These are phyloP conservation scores for Serpula lacrymans DNA, from an alignment of 768 basidiomycete genomes.

Conservation along the genomic window DNA sequence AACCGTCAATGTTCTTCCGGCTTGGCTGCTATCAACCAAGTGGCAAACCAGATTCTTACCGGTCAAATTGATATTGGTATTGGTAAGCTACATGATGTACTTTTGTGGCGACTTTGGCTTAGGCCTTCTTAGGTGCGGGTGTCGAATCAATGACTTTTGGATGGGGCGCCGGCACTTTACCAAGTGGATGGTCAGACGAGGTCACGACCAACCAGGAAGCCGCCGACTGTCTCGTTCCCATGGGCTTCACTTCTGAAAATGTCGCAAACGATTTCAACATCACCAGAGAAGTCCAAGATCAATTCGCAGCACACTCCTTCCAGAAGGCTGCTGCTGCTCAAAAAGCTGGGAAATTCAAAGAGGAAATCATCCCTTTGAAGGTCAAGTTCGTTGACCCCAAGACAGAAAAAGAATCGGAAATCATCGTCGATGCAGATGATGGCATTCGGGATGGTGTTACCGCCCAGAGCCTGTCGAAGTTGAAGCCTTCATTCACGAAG, in stretches of 20 bases:
- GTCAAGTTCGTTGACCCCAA: slow-evolving; percentile 70
- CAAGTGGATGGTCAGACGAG: slow-evolving; percentile 59
- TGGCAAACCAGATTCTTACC: slow-evolving; percentile 73
- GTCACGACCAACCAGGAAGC: slow-evolving; percentile 66
- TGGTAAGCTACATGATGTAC: slow-evolving; percentile 42
- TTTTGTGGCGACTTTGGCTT: slow-evolving; percentile 5
- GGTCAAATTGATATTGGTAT: slow-evolving; percentile 91
- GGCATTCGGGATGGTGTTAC: slow-evolving; percentile 87
- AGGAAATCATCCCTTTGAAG: slow-evolving; percentile 80
- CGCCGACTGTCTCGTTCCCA: slow-evolving; percentile 79
- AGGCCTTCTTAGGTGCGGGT: slow-evolving; percentile 59
- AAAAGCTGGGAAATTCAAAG: slow-evolving; percentile 77
- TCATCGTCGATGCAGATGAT: slow-evolving; percentile 78
- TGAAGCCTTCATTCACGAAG: slow-evolving; percentile 83
- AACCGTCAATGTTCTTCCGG: slow-evolving; percentile 93
- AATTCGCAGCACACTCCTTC: slow-evolving; percentile 81
- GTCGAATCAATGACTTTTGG: slow-evolving; percentile 89
- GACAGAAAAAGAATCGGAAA: slow-evolving; percentile 61
- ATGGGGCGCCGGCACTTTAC: slow-evolving; percentile 56
- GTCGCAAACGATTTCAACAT: slow-evolving; percentile 77
- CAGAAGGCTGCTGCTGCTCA: slow-evolving; percentile 79
- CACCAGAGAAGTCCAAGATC: slow-evolving; percentile 75
- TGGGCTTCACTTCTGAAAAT: slow-evolving; percentile 96
- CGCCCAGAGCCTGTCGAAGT: slow-evolving; percentile 67
- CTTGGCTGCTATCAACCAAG: slow-evolving; percentile 74